Percentiles rank a stretch among this genome's conserved stretches.
phyloP scores from a whole-genome alignment of 768 basidiomycete genomes.

The Leccinum truebloodii region DNA sequence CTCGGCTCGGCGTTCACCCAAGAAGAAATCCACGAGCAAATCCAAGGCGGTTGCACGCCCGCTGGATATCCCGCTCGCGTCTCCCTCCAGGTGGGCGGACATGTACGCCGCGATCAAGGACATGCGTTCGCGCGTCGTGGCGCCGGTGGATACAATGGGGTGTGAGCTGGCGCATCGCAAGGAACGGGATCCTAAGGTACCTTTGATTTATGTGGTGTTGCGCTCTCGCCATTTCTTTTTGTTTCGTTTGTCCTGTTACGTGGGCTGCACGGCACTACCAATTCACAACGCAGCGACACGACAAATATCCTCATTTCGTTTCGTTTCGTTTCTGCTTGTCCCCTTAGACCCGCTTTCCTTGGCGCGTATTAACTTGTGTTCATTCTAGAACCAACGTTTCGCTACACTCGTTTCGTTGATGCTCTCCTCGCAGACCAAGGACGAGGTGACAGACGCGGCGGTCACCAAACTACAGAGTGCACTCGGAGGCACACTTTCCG shows the following conservation, averaged over 20 bases:
- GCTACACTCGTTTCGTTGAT: conserved; percentile 89
- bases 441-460: conserved; percentile 83
- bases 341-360: not conserved
- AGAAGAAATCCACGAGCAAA: conserved; percentile 47
- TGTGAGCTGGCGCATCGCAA: conserved; percentile 69
- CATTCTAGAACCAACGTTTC: conserved; percentile 70
- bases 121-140: conserved; percentile 71
- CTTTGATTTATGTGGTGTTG: conserved; percentile 2
- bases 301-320: not conserved
- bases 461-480: conserved; percentile 69
- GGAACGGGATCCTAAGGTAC: conserved; percentile 68
- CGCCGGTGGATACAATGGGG: conserved; percentile 94
- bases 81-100: conserved; percentile 67
- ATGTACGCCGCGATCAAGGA: conserved; percentile 69
- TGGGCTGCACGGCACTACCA: not conserved
- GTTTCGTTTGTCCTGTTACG: not conserved
- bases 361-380: not conserved
- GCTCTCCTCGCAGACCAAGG: conserved; percentile 96
- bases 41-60: conserved; percentile 54
- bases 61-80: conserved; percentile 62
- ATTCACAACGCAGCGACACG: not conserved
- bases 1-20: not conserved
- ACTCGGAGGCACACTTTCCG: conserved; percentile 77
- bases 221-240: too few species aligned
- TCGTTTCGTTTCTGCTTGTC: not conserved